Conservation (phyloP, 2,329 filamentous ascomycete genomes). For the Fusarium euwallaceae region DNA sequence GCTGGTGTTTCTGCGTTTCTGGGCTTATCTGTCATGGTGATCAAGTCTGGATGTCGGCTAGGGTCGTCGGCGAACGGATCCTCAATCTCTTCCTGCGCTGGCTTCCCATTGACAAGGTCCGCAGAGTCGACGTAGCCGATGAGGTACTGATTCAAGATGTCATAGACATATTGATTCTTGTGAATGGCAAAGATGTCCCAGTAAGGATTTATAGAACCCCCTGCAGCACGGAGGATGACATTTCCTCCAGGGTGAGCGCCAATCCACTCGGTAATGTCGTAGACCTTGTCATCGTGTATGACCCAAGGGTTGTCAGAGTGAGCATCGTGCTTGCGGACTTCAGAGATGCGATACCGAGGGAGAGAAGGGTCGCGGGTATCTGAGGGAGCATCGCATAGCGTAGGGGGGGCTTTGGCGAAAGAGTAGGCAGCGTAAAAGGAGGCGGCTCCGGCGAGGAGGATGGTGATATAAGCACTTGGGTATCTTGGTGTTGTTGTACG, state of each 20-base stretch:
- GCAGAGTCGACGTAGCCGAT: conserved; percentile 71
- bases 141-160: conserved; percentile 74
- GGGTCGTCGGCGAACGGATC: conserved; percentile 72
- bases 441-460: conserved; percentile 31
- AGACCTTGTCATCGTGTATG: conserved; percentile 73
- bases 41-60: conserved; percentile 62
- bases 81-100: conserved; percentile 67
- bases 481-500: conserved; percentile 12
- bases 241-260: conserved; percentile 75
- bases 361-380: conserved; percentile 56
- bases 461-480: conserved; percentile 6
- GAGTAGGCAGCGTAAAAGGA: conserved; percentile 38
- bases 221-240: conserved; percentile 75
- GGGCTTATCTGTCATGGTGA: conserved; percentile 66
- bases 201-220: conserved; percentile 74
- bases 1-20: conserved; percentile 73
- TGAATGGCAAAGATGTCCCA: conserved; percentile 80
- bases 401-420: conserved; percentile 33
- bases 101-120: conserved; percentile 70
- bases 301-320: conserved; percentile 72
- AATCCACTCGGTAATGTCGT: conserved; percentile 79
- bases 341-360: conserved; percentile 64
- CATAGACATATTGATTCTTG: conserved; percentile 73
- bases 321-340: conserved; percentile 66
- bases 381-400: conserved; percentile 35